Evolutionary conservation across 306 rosid species (phyloP), one percentile per base, ranked within the genome.

Genomic region (Hippophae gyantsensis): DNA sequence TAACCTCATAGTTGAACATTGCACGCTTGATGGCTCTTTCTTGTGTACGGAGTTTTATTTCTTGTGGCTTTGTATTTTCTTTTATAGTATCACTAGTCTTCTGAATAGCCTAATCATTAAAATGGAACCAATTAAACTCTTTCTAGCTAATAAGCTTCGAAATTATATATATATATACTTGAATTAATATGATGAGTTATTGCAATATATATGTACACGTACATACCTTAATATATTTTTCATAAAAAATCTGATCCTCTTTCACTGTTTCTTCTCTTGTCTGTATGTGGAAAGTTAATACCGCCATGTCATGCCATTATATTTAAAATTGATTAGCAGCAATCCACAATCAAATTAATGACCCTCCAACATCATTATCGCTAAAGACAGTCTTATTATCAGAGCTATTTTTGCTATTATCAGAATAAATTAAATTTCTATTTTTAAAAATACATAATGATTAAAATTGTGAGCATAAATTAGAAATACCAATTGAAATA

Each of bases 11-110:
- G 78, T 90, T 87, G 76, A 87, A 90, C 82, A 87, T 82, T 52
- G 97, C 97, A 8, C 97, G 82, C 69, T 79, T 90, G 43, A 70
- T 66, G 49, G 95, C 97, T 79, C 97, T 84, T 79, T 90, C 81
- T 76, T 90, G 79, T 6, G 97, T 87, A 48, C 61, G 97, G 13
- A 90, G 93, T 69, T 81, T 90, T 73, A 90, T 68, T 54, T 79
- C 94, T 65, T 87, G 95, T 64, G 90, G 82, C 59, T 80, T 90
- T 14, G 90, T 86, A 27, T 82, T 81, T 51, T 90, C 97, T 65
- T 56, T 90, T 1, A 78, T 66, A 41, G 72, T 72, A 58, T 1
- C 23, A 18, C 38, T 32, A 32, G 82, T 71, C 69, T 74, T 89
- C 57, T 64, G 65, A 66, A 78, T 65, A 69, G 42, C 74, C 90